Evolutionary conservation across 108 stramenopile genomes (phyloP), one percentile per base, ranked within the genome.

Genomic region (Conticribra weissflogii): DNA sequence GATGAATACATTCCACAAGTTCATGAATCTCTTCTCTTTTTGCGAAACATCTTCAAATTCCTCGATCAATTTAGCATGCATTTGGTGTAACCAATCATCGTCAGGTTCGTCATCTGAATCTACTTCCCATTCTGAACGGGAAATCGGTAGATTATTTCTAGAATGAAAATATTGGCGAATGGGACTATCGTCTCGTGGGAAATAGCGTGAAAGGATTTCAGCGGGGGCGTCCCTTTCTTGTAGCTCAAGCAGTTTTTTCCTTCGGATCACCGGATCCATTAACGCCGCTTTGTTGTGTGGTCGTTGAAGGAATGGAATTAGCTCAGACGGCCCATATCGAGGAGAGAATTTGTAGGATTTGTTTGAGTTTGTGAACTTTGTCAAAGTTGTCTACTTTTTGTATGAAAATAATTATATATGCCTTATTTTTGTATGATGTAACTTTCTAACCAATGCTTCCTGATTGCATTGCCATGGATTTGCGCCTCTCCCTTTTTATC

Each of bases 1-100:
- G 30, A 83, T 83, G 62, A 81, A 83, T 18, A 61, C 62, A 57
- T 83, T 86, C 85, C 82, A 86, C n/a, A 86, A 25, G 60, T 81
- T 79, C 76, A 83, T 76, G 48, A 83, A 83, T 23, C 53, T 41
- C 58, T 86, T 83, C 44, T 83, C 85, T 51, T 68, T 54, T 14
- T 47, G 30, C 1, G 81, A 71, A 30, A 86, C 79, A 45, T 86
- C 85, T 24, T 86, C 80, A 51, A 86, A 86, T 24, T 83, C 76
- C 49, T 81, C 82, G 16, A 86, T 53, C 36, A 86, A 51, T 34
- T 80, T 51, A n/a, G 45, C 29, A 17, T 54, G 56, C 49, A 62
- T 76, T 46, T 65, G 45, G 44, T 72, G 59, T 22, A 77, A 12
- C 80, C 80, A 81, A 16, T 23, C 21, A 31, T 81, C 74, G 30